Percentiles rank a stretch among this genome's conserved stretches.
phyloP scores from a whole-genome alignment of 257 asterid genomes.

The Cynanchum wilfordii region DNA sequence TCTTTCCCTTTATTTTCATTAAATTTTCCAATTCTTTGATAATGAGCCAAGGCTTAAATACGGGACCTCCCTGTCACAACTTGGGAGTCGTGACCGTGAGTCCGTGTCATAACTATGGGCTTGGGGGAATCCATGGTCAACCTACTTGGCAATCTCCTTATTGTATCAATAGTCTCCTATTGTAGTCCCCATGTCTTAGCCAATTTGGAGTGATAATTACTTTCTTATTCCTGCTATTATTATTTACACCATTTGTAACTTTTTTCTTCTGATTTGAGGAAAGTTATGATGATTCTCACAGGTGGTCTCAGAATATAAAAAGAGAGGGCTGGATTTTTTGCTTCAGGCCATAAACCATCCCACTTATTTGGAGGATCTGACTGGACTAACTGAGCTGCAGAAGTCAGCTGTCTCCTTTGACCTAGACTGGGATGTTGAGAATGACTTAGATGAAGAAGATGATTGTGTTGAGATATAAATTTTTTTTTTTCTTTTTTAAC shows the following conservation, averaged over 20 bases:
- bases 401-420: slow-evolving; percentile 58
- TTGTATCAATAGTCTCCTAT: no score
- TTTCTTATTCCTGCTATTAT: not conserved
- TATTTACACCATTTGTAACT: not conserved
- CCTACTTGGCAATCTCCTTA: no score
- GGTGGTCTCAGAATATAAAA: slow-evolving; percentile 73
- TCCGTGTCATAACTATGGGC: no score
- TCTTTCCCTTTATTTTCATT: not conserved
- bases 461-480: slow-evolving; percentile 50
- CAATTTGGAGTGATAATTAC: not conserved
- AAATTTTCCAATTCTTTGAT: no score
- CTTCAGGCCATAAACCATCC: slow-evolving; percentile 88
- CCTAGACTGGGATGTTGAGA: slow-evolving; percentile 62
- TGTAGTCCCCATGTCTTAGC: not conserved
- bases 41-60: no score
- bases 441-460: slow-evolving; percentile 49
- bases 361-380: slow-evolving; percentile 79
- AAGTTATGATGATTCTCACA: slow-evolving; percentile 18
- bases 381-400: slow-evolving; percentile 87
- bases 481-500: not conserved
- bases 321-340: slow-evolving; percentile 68
- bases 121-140: no score
- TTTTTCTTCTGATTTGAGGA: not conserved
- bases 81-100: no score
- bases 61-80: no score